Evolutionary conservation across 495 filamentous ascomycete species (phyloP).

Genomic region (Poronia punctata): DNA sequence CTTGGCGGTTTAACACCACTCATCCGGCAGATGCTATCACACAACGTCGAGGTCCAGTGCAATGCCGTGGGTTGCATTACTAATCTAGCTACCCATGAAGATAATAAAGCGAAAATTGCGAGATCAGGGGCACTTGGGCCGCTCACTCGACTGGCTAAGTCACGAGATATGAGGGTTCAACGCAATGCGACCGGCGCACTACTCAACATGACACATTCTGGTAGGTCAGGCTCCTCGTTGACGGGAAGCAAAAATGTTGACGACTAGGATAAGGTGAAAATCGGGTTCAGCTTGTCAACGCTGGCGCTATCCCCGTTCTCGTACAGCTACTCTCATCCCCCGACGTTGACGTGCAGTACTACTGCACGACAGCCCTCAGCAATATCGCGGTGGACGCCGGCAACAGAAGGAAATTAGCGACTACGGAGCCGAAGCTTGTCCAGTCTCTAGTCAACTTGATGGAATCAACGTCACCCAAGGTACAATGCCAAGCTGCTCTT

Average conservation of each 20-base stretch:
- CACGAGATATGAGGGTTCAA: slow-evolving; percentile 97
- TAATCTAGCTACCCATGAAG: slow-evolving; percentile 94
- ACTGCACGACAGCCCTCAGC: slow-evolving; percentile 96
- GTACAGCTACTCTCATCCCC: slow-evolving; percentile 86
- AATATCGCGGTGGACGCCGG: slow-evolving; percentile 93
- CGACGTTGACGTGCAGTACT: slow-evolving; percentile 98
- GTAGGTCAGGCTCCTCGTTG: slow-evolving; percentile 41
- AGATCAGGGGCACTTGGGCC: slow-evolving; percentile 87
- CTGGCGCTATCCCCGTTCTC: slow-evolving; percentile 91
- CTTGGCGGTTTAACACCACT: slow-evolving; percentile 86
- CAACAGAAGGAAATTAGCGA: slow-evolving; percentile 83
- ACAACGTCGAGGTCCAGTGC: slow-evolving; percentile 98
- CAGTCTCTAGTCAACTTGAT: slow-evolving; percentile 92
- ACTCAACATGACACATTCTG: slow-evolving; percentile 98
- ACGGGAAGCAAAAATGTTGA: slow-evolving; percentile 5
- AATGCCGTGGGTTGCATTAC: slow-evolving; percentile 99
- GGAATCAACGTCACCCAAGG: slow-evolving; percentile 94
- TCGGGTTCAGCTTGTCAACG: slow-evolving; percentile 91
- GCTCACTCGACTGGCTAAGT: slow-evolving; percentile 85
- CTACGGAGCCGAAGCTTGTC: slow-evolving; percentile 81
- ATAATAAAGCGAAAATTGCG: slow-evolving; percentile 98
- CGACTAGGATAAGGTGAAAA: slow-evolving; percentile 70
- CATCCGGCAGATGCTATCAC: slow-evolving; percentile 96
- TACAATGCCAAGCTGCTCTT: slow-evolving; percentile 94
- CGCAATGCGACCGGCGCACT: slow-evolving; percentile 93